A percentile compares a stretch with the other conserved stretches of the same genome.
phyloP scores from a whole-genome alignment of 2,329 filamentous ascomycete species.

The Seiridium unicorne region DNA sequence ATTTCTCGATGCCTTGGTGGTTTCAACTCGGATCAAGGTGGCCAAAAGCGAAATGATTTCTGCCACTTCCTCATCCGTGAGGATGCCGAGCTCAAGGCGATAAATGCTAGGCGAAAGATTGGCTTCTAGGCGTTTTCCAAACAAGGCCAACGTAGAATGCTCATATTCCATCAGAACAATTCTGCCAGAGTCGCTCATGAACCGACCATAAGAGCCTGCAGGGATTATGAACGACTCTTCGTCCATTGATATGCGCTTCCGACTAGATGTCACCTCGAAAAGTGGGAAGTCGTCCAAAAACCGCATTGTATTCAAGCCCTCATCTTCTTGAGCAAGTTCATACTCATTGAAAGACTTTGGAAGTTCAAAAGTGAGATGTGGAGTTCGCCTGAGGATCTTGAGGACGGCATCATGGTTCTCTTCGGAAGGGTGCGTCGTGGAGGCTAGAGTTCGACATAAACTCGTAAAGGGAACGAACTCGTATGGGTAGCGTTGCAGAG shows the following conservation, averaged over 20 bases:
- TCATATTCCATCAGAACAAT: conserved; percentile 74
- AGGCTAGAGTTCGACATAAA: conserved; percentile 66
- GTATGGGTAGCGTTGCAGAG: conserved; percentile 78
- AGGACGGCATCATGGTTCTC: conserved; percentile 48
- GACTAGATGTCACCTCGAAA: conserved; percentile 49
- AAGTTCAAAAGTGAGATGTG: conserved; percentile 76
- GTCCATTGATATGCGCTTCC: conserved; percentile 40
- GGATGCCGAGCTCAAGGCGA: conserved; percentile 48
- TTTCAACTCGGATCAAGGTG: conserved; percentile 60
- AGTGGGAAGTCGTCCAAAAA: conserved; percentile 64
- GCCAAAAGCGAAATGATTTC: conserved; percentile 76
- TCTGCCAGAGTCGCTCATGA: conserved; percentile 75
- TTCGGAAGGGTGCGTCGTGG: conserved; percentile 32
- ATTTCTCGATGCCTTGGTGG: conserved; percentile 30
- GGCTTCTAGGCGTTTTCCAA: conserved; percentile 74
- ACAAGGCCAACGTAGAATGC: conserved; percentile 77
- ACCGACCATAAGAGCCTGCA: conserved; percentile 64
- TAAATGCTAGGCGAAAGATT: conserved; percentile 58
- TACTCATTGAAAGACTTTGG: conserved; percentile 72
- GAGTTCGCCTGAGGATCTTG: conserved; percentile 65
- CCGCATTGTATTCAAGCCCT: conserved; percentile 76
- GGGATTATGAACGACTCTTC: conserved; percentile 61
- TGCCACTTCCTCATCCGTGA: conserved; percentile 61
- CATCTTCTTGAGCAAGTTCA: conserved; percentile 77
- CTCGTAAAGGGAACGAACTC: conserved; percentile 78